Evolutionary conservation across 495 filamentous ascomycete species (phyloP), one percentile per base, ranked within the genome.

Genomic region (Elaphomyces granulatus): DNA sequence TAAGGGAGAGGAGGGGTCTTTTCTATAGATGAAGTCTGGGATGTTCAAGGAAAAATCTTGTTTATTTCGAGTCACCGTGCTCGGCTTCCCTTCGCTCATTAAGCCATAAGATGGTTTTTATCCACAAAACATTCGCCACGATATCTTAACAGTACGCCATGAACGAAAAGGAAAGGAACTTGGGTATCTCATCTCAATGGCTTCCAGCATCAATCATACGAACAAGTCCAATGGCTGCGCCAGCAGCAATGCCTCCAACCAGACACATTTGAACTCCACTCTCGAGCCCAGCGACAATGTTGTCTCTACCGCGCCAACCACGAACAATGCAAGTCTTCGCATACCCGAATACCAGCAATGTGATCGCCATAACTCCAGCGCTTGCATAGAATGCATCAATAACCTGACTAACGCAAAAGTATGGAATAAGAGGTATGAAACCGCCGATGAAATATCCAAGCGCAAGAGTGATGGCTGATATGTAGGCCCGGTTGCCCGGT

Each of bases 211-310:
- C 56, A 43, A 71, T 66, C 37, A 63, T 34, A 19, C 52, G 56
- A 8, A 83, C 74, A 45, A 77, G 68, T 3, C 69, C 64, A 52
- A 82, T 77, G 0, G 78, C 77, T 8, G 74, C 77, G 2, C 67
- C 65, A 0, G 78, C 78, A 19, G 80, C 78, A 36, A 80, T 55
- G 19, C 74, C 76, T 32, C 79, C 80, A 28, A 84, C 64, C 18
- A 74, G 44, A 34, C 75, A 66, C 78, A 83, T 84, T 45, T 79
- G 67, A 8, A 75, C 42, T 2, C 77, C 78, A 4, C 63, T 64
- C 45, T 58, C 56, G 8, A 69, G 45, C 3, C 53, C 64, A 33
- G 60, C 62, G 38, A 58, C 18, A 31, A 72, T 45, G 37, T 69
- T 64, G 12, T 53, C 60, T 36, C 43, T 48, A 3, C 53, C 54